Evolutionary conservation across 306 rosid species (phyloP).

Genomic region (Dryas alaskensis): DNA sequence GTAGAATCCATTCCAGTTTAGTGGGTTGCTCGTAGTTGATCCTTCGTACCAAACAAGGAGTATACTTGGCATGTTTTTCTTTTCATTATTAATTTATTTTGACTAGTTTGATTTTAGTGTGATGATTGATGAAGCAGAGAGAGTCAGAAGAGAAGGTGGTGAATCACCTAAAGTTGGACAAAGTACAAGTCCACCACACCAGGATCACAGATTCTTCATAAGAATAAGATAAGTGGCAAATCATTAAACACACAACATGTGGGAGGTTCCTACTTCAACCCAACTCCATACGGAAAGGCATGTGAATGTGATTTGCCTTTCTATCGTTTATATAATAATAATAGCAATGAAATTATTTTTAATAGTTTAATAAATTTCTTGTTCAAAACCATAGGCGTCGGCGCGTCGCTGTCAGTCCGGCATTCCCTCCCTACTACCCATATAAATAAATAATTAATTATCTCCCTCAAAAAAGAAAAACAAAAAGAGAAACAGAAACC

Average conservation of each 20-base stretch:
- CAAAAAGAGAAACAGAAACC: background rate
- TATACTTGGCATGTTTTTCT: too few relatives aligned
- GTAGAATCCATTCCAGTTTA: too few relatives aligned
- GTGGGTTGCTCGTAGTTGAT: too few relatives aligned
- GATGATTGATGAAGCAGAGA: background rate
- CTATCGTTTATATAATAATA: background rate
- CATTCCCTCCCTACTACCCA: constrained; percentile 30
- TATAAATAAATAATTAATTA: background rate
- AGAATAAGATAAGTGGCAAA: too few relatives aligned
- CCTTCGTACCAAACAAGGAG: too few relatives aligned
- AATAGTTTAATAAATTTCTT: background rate
- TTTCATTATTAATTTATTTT: too few relatives aligned
- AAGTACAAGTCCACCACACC: background rate
- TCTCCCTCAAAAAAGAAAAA: background rate
- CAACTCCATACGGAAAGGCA: constrained; percentile 24
- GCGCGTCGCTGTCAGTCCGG: constrained; percentile 37
- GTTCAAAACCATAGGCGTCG: constrained; percentile 12
- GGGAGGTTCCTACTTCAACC: constrained; percentile 20
- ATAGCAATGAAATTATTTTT: too few relatives aligned
- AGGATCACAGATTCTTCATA: too few relatives aligned
- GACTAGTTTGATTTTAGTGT: too few relatives aligned
- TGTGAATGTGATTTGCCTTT: constrained; percentile 30
- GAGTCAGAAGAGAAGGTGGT: background rate
- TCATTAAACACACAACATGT: constrained; percentile 30
- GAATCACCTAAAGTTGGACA: background rate